Percentiles rank a stretch among this genome's conserved stretches.
phyloP scores from a whole-genome alignment of 176 grass and related monocot species.

The Musa beccarii region DNA sequence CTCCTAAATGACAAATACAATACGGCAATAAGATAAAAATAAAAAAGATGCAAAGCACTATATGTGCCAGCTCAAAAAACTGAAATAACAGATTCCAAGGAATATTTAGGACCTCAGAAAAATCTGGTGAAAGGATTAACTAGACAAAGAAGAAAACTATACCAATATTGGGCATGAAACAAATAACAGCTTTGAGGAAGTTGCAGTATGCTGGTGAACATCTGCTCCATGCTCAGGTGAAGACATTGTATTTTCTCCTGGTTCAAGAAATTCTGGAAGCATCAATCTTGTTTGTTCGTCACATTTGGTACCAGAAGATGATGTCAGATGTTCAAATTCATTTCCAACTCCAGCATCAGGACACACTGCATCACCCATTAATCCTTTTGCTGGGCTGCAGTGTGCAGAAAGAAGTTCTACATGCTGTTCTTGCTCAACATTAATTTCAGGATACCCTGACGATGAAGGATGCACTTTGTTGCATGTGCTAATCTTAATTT shows the following conservation, averaged over 20 bases:
- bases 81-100: not conserved
- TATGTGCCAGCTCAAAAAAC: not conserved
- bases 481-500: constrained; percentile 14
- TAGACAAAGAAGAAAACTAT: not conserved
- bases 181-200: not conserved
- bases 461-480: constrained; percentile 30
- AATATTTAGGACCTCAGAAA: not conserved
- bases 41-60: not conserved
- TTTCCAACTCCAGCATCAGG: constrained; percentile 21
- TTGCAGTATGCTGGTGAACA: not conserved
- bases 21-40: not conserved
- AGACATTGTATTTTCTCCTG: not conserved
- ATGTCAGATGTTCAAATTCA: constrained; percentile 16
- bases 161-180: constrained; percentile 2
- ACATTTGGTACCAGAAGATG: constrained; percentile 34
- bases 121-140: not conserved
- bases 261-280: constrained; percentile 18
- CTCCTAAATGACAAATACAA: not conserved
- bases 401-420: constrained; percentile 34
- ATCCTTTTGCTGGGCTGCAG: constrained; percentile 27
- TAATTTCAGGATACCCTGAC: constrained; percentile 26
- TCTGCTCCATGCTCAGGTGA: not conserved
- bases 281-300: constrained; percentile 24
- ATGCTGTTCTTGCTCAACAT: constrained; percentile 35
- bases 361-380: constrained; percentile 11